A percentile compares a stretch with the other conserved stretches of the same genome.
These are phyloP conservation scores for Rubroshorea leprosula DNA, from an alignment of 345 rosid species.

Conservation along the genomic window DNA sequence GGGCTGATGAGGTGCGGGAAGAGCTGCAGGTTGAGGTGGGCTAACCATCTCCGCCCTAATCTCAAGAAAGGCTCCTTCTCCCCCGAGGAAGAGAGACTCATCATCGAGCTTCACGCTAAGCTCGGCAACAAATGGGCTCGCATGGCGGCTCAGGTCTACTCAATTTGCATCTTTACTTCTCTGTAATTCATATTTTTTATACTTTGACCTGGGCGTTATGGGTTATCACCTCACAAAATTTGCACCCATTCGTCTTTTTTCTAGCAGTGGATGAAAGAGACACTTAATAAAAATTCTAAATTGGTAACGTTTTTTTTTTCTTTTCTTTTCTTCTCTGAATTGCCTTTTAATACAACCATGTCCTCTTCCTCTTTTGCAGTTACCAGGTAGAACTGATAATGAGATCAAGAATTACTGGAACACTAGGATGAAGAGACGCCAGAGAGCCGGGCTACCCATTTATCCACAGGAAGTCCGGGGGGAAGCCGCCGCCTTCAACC, in stretches of 20 bases:
- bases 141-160: slow-evolving; percentile 84
- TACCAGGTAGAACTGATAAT: slow-evolving; percentile 86
- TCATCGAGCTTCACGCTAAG: slow-evolving; percentile 74
- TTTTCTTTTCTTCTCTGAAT: background rate
- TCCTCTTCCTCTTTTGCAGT: slow-evolving; percentile 24
- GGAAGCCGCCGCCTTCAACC: slow-evolving; percentile 25
- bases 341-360: background rate
- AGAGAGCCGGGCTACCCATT: slow-evolving; percentile 63
- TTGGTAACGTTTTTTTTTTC: background rate
- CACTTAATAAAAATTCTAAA: too few species aligned
- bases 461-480: slow-evolving; percentile 54
- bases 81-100: slow-evolving; percentile 62
- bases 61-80: slow-evolving; percentile 70
- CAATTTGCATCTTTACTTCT: background rate
- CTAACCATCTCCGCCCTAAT: slow-evolving; percentile 82
- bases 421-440: slow-evolving; percentile 69
- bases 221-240: too few species aligned
- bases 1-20: slow-evolving; percentile 81
- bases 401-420: slow-evolving; percentile 95
- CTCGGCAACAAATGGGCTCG: slow-evolving; percentile 94
- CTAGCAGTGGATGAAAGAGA: too few species aligned
- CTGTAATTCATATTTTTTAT: too few species aligned
- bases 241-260: too few species aligned
- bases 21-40: slow-evolving; percentile 89
- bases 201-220: too few species aligned